A percentile compares a stretch with the other conserved stretches of the same genome.
Evolutionary conservation across 2,329 filamentous ascomycete genomes (phyloP).

Genomic region (Huntiella savannae): DNA sequence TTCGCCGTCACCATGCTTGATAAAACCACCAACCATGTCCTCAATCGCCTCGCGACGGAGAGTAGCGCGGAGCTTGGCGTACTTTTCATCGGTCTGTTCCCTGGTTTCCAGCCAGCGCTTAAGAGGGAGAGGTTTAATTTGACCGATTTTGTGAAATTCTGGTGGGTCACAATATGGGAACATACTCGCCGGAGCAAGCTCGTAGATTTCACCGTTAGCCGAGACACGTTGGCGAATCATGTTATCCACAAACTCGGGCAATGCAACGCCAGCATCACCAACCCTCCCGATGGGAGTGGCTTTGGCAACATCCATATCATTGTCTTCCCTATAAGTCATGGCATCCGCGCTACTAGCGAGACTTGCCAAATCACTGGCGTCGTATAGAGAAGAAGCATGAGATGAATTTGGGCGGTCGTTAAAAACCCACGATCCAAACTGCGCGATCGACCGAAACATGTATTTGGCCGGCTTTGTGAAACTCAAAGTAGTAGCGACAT

Average conservation of each 20-base stretch:
- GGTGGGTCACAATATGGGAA: conserved; percentile 39
- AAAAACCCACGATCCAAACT: conserved; percentile 84
- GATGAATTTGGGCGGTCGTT: conserved; percentile 62
- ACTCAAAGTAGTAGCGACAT: conserved; percentile 80
- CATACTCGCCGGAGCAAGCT: conserved; percentile 43
- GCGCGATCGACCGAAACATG: conserved; percentile 83
- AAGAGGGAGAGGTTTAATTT: conserved; percentile 62
- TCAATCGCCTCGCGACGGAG: conserved; percentile 56
- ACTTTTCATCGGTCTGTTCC: conserved; percentile 53
- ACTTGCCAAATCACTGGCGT: neutral
- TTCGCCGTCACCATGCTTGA: conserved; percentile 52
- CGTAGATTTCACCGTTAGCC: conserved; percentile 53
- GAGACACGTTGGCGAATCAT: conserved; percentile 88
- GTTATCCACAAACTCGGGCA: conserved; percentile 61
- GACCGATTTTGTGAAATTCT: conserved; percentile 40
- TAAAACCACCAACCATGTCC: conserved; percentile 54
- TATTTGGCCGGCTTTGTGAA: conserved; percentile 91
- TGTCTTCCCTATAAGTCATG: conserved; percentile 14
- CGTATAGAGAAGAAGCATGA: conserved; percentile 30
- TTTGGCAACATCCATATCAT: conserved; percentile 14
- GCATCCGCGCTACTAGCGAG: conserved; percentile 14
- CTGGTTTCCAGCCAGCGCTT: conserved; percentile 68
- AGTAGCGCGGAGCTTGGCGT: conserved; percentile 45
- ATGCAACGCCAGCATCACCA: conserved; percentile 68
- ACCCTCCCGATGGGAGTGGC: conserved; percentile 22